Evolutionary conservation across 768 basidiomycete genomes (phyloP).

Genomic region (Leccinum longicurvipes): DNA sequence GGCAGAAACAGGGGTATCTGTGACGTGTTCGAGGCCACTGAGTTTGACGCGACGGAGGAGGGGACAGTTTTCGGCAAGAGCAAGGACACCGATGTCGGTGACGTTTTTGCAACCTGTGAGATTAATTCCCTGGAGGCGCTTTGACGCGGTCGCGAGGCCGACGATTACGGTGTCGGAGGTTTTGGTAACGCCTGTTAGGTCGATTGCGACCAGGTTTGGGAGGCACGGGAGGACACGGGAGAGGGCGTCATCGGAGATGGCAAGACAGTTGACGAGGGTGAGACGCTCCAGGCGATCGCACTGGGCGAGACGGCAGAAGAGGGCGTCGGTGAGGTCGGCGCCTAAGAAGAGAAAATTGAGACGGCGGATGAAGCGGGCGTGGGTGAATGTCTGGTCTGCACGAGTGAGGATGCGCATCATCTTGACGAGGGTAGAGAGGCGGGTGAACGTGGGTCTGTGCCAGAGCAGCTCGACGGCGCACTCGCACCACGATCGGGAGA

Average conservation of each 20-base stretch:
- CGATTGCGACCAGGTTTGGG: slow-evolving; percentile 79
- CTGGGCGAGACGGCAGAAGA: slow-evolving; percentile 64
- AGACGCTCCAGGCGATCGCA: slow-evolving; percentile 86
- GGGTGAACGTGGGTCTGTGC: slow-evolving; percentile 82
- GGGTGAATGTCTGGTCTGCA: slow-evolving; percentile 76
- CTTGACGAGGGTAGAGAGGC: slow-evolving; percentile 66
- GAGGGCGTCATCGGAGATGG: slow-evolving; percentile 63
- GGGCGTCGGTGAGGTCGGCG: slow-evolving; percentile 65
- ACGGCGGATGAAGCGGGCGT: slow-evolving; percentile 83
- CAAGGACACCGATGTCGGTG: slow-evolving; percentile 72
- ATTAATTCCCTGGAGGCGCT: slow-evolving; percentile 88
- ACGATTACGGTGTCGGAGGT: slow-evolving; percentile 71
- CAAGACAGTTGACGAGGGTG: slow-evolving; percentile 76
- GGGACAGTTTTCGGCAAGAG: slow-evolving; percentile 71
- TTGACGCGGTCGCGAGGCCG: slow-evolving; percentile 66
- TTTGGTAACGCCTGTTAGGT: slow-evolving; percentile 69
- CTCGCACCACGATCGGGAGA: slow-evolving; percentile 92
- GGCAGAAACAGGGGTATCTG: slow-evolving; percentile 71
- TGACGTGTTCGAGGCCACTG: slow-evolving; percentile 69
- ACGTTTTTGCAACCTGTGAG: slow-evolving; percentile 78
- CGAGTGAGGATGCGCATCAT: slow-evolving; percentile 70
- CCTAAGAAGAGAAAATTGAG: slow-evolving; percentile 83
- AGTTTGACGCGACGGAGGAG: slow-evolving; percentile 89
- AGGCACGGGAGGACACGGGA: slow-evolving; percentile 62
- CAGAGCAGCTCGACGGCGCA: slow-evolving; percentile 93